phyloP scores from a whole-genome alignment of 2,329 filamentous ascomycete genomes.

The Aspergillus neoniger region DNA sequence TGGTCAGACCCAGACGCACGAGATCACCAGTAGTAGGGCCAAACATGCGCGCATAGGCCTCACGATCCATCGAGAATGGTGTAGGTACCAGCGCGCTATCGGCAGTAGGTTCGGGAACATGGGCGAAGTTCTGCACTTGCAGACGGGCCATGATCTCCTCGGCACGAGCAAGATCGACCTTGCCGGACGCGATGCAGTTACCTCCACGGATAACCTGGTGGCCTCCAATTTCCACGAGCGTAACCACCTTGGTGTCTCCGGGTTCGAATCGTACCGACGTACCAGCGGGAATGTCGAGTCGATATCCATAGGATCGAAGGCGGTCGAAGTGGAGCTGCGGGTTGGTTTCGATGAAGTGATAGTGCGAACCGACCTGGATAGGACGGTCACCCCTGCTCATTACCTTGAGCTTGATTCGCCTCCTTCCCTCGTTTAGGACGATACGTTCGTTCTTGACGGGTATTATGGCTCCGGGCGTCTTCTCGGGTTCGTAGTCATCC shows the following conservation, averaged over 20 bases:
- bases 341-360: conserved; percentile 96
- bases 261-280: conserved; percentile 94
- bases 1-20: conserved; percentile 78
- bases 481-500: conserved; percentile 65
- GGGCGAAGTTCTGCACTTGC: conserved; percentile 73
- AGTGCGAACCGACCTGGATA: conserved; percentile 90
- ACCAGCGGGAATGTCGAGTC: conserved; percentile 86
- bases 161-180: conserved; percentile 64
- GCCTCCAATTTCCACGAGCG: conserved; percentile 84
- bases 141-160: conserved; percentile 69
- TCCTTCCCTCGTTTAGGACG: conserved; percentile 70
- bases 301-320: conserved; percentile 75
- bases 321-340: conserved; percentile 88
- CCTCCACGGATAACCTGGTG: conserved; percentile 78
- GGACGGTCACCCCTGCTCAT: conserved; percentile 87
- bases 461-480: conserved; percentile 78
- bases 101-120: conserved; percentile 66
- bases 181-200: conserved; percentile 74
- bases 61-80: conserved; percentile 70
- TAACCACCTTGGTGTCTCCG: conserved; percentile 87
- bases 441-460: conserved; percentile 68
- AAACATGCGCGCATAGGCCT: conserved; percentile 84
- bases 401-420: conserved; percentile 72
- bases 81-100: conserved; percentile 58
- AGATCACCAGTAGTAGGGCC: conserved; percentile 86